Percentiles rank a stretch among this genome's conserved stretches.
Conservation (phyloP, 1,284 basidiomycete genomes). For the Meira nashicola region DNA sequence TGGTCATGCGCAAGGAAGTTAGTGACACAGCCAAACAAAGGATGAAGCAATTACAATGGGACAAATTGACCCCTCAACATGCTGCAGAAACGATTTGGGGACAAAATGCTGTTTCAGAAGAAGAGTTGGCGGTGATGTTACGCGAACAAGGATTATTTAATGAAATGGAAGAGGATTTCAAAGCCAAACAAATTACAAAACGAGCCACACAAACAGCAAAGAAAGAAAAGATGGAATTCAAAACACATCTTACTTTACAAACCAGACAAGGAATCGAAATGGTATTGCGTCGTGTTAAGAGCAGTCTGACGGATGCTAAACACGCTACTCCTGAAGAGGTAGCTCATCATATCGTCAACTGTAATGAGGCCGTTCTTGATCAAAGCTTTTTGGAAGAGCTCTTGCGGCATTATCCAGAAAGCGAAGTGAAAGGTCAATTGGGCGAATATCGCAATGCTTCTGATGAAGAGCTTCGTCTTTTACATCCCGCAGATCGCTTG, state of each 20-base stretch:
- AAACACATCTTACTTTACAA: conserved; percentile 47
- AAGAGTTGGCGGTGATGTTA: conserved; percentile 28
- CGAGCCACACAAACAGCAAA: conserved; percentile 46
- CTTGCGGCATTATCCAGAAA: conserved; percentile 50
- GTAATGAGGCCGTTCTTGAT: conserved; percentile 48
- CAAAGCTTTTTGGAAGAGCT: conserved; percentile 50
- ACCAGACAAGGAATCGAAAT: conserved; percentile 43
- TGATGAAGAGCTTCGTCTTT: conserved; percentile 75
- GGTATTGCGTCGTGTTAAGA: conserved; percentile 25
- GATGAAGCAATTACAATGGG: conserved; percentile 99
- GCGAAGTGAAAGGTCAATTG: conserved; percentile 51
- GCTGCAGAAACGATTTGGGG: conserved; percentile 51
- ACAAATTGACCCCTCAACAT: conserved; percentile 62
- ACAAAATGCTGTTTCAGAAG: conserved; percentile 32
- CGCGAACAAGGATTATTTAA: conserved; percentile 69
- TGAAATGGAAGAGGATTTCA: conserved; percentile 98
- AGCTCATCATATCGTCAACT: conserved; percentile 50
- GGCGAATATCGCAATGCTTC: conserved; percentile 72
- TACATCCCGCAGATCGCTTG: conserved; percentile 90
- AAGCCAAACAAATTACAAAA: conserved; percentile 78
- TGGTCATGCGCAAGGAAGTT: conserved; percentile 68
- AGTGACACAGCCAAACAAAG: conserved; percentile 76
- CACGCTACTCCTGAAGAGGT: conserved; percentile 51
- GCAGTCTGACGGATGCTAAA: conserved; percentile 34
- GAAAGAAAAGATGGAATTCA: conserved; percentile 53